A percentile compares a stretch with the other conserved stretches of the same genome.
These are phyloP conservation scores for Nothophaeocryptopus gaeumannii DNA, from an alignment of 2,329 filamentous ascomycete genomes.

Conservation along the genomic window DNA sequence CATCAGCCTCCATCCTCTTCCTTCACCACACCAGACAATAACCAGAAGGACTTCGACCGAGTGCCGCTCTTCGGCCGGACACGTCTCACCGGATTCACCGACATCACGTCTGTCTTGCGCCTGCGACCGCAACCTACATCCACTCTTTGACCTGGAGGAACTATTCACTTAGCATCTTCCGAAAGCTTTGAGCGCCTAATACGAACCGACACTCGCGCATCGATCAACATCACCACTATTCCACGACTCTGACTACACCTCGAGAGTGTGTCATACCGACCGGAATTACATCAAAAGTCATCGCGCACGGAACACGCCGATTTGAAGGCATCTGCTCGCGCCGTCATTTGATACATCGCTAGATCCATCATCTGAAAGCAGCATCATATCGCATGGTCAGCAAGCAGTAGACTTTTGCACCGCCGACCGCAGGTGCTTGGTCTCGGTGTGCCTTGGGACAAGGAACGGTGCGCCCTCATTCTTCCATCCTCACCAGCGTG, in stretches of 20 bases:
- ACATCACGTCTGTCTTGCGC: slow-evolving; percentile 5
- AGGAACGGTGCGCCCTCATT: slow-evolving; percentile 24
- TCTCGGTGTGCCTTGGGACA: slow-evolving; percentile 23
- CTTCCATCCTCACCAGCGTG: neutral
- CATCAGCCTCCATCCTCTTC: neutral
- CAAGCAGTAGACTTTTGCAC: slow-evolving; percentile 23
- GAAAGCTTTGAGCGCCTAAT: neutral
- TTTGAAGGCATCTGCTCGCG: slow-evolving; percentile 1
- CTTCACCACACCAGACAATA: too few relatives aligned
- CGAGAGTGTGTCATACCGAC: neutral
- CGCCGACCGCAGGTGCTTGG: slow-evolving; percentile 22
- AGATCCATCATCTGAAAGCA: slow-evolving; percentile 13
- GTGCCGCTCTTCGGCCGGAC: neutral
- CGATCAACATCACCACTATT: neutral
- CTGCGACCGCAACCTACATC: slow-evolving; percentile 14
- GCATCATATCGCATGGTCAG: slow-evolving; percentile 22
- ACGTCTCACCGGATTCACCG: slow-evolving; percentile 1
- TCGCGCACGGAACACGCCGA: slow-evolving; percentile 7
- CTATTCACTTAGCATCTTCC: slow-evolving; percentile 37
- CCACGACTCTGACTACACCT: neutral
- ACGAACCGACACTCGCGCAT: slow-evolving; percentile 7
- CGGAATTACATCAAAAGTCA: slow-evolving; percentile 1
- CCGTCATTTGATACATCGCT: slow-evolving; percentile 5
- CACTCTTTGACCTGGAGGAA: slow-evolving; percentile 25
- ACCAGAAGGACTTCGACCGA: neutral